These are phyloP conservation scores for Schwanniomyces vanrijiae DNA, from an alignment of 805 yeast genomes.

Conservation along the genomic window DNA sequence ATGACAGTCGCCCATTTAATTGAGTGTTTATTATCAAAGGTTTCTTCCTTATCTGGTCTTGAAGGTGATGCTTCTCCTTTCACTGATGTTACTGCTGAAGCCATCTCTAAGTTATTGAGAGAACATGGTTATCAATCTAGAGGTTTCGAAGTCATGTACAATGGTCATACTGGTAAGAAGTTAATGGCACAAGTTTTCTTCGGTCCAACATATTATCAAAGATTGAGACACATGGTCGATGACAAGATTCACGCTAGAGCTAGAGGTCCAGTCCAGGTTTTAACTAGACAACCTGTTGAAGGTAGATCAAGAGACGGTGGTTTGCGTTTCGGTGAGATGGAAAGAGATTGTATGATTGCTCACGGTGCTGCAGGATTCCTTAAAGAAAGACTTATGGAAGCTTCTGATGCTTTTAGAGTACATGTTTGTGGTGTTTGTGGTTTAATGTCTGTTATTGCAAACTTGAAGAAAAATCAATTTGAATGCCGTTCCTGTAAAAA, in stretches of 20 bases:
- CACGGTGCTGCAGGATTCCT: conserved; percentile 99
- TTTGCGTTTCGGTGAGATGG: conserved; percentile 99
- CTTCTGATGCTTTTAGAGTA: conserved; percentile 97
- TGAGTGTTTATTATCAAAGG: conserved; percentile 95
- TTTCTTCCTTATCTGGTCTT: conserved; percentile 88
- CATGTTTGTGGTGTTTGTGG: conserved; percentile 99
- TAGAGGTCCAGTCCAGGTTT: conserved; percentile 96
- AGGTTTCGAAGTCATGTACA: conserved; percentile 98
- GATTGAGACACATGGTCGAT: conserved; percentile 98
- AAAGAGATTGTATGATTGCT: conserved; percentile 99
- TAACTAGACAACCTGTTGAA: conserved; percentile 98
- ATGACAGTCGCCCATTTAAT: conserved; percentile 99
- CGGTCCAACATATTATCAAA: conserved; percentile 99
- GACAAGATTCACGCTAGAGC: conserved; percentile 99
- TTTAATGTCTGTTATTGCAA: conserved; percentile 95
- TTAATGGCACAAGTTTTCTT: conserved; percentile 97
- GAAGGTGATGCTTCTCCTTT: conserved; percentile 99
- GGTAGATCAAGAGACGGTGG: conserved; percentile 99
- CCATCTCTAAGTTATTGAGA: conserved; percentile 85
- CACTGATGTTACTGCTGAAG: conserved; percentile 97
- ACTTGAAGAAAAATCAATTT: conserved; percentile 93
- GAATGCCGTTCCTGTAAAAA: conserved; percentile 99
- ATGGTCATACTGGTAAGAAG: conserved; percentile 98
- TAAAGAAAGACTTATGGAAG: conserved; percentile 97
- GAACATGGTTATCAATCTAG: conserved; percentile 97